Evolutionary conservation across 169 alveolate genomes (phyloP).

Genomic region (Cryptosporidium sp.): DNA sequence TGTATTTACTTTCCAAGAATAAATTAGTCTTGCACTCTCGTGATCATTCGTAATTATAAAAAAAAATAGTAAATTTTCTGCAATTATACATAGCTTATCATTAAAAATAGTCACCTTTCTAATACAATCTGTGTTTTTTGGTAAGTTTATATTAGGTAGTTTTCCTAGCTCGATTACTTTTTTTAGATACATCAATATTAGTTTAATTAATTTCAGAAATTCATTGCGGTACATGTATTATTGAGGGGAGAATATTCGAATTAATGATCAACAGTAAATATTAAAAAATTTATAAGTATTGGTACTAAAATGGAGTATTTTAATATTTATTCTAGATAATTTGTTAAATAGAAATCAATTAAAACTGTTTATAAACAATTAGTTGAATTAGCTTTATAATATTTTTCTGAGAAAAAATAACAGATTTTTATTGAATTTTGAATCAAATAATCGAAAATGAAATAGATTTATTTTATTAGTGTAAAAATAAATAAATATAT

Average conservation of each 20-base stretch:
- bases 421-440: neutral
- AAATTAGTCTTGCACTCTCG: neutral
- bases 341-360: neutral
- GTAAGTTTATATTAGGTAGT: neutral
- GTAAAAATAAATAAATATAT: neutral
- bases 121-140: neutral
- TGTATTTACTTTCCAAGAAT: conserved; percentile 6
- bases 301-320: neutral
- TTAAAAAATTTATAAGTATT: too few species aligned
- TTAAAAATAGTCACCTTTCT: neutral
- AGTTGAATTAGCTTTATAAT: neutral
- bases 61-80: neutral
- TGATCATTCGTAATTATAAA: conserved; percentile 1
- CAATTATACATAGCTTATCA: conserved; percentile 13
- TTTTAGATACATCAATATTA: conserved; percentile 10
- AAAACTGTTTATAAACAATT: too few species aligned
- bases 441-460: neutral
- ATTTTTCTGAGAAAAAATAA: too few species aligned
- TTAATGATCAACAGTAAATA: neutral
- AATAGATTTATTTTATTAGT: too few species aligned
- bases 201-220: neutral
- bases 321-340: neutral
- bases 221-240: neutral
- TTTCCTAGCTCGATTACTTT: conserved; percentile 30
- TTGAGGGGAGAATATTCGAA: neutral